Evolutionary conservation across 2,329 filamentous ascomycete genomes (phyloP).

Genomic region (Aspergillus felis): DNA sequence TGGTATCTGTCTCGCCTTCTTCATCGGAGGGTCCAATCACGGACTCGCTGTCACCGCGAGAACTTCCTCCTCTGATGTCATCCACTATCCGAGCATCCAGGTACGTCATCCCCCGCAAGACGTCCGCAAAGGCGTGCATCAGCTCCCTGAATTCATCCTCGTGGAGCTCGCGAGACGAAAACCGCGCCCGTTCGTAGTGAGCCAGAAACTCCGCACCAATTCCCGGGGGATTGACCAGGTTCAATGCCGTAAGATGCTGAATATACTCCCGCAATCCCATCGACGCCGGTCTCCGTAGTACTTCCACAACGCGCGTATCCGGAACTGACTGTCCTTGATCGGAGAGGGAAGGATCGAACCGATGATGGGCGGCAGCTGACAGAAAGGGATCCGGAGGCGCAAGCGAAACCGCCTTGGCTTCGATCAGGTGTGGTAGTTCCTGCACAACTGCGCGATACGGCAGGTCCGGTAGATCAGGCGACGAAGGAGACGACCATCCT

Average conservation of each 20-base stretch:
- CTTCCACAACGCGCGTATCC: conserved; percentile 63
- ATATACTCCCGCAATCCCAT: conserved; percentile 81
- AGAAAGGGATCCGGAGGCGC: conserved; percentile 57
- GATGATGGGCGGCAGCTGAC: conserved; percentile 29
- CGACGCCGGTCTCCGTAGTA: conserved; percentile 65
- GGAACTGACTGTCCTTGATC: conserved; percentile 44
- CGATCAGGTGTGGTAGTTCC: conserved; percentile 84
- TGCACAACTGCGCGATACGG: conserved; percentile 76
- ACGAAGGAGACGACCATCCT: conserved; percentile 82
- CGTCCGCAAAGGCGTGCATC: conserved; percentile 79
- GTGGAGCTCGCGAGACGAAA: conserved; percentile 66
- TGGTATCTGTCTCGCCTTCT: conserved; percentile 37
- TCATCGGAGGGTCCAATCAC: conserved; percentile 37
- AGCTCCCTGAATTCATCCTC: conserved; percentile 69
- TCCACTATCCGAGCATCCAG: conserved; percentile 55
- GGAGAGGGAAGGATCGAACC: conserved; percentile 27
- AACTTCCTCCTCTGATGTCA: conserved; percentile 24
- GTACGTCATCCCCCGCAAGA: conserved; percentile 71
- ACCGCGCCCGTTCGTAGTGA: conserved; percentile 80
- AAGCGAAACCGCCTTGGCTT: conserved; percentile 86
- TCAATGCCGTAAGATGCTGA: conserved; percentile 62
- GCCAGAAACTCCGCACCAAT: conserved; percentile 61
- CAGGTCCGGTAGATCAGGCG: conserved; percentile 70
- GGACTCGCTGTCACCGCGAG: conserved; percentile 27
- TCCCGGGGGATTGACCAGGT: conserved; percentile 55